phyloP scores from a whole-genome alignment of 179 eudicot species.

The Corrigiola litoralis region DNA sequence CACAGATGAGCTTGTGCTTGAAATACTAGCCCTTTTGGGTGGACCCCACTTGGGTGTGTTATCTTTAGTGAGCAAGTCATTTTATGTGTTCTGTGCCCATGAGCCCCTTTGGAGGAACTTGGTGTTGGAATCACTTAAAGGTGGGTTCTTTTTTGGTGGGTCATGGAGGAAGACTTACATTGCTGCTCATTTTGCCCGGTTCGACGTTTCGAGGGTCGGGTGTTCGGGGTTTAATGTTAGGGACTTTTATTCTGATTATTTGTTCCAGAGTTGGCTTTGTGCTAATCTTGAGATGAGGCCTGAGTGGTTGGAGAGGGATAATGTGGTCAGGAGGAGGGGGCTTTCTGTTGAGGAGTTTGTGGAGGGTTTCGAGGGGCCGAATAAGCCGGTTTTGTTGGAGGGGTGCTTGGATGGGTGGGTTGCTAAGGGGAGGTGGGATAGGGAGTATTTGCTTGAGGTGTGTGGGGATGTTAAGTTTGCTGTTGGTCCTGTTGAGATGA shows the following conservation, averaged over 20 bases:
- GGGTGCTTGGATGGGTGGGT: constrained; percentile 84
- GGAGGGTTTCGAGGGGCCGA: constrained; percentile 63
- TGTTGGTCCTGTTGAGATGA: constrained; percentile 90
- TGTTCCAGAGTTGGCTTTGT: constrained; percentile 98
- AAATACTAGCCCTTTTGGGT: constrained; percentile 65
- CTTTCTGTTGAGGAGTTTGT: constrained; percentile 91
- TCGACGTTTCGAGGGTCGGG: constrained; percentile 22
- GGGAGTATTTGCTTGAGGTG: constrained; percentile 46
- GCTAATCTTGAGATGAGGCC: constrained; percentile 94
- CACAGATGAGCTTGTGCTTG: constrained; percentile 89
- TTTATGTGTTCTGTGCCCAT: constrained; percentile 73
- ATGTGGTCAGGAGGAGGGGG: constrained; percentile 55
- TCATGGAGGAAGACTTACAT: constrained; percentile 76
- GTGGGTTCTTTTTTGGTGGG: constrained; percentile 58
- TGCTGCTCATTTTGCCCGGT: constrained; percentile 33
- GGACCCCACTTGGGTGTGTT: constrained; percentile 64
- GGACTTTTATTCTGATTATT: constrained; percentile 87
- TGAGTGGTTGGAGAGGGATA: constrained; percentile 88
- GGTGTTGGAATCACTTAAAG: constrained; percentile 57
- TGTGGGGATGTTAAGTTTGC: constrained; percentile 69
- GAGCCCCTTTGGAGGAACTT: constrained; percentile 95
- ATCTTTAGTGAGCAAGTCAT: constrained; percentile 73
- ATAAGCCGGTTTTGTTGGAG: constrained; percentile 87
- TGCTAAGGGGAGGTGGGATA: constrained; percentile 71
- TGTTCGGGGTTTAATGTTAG: constrained; percentile 42